Base-by-base conservation (phyloP, 306 rosid genomes). In the Vachellia pachyceras region DNA sequence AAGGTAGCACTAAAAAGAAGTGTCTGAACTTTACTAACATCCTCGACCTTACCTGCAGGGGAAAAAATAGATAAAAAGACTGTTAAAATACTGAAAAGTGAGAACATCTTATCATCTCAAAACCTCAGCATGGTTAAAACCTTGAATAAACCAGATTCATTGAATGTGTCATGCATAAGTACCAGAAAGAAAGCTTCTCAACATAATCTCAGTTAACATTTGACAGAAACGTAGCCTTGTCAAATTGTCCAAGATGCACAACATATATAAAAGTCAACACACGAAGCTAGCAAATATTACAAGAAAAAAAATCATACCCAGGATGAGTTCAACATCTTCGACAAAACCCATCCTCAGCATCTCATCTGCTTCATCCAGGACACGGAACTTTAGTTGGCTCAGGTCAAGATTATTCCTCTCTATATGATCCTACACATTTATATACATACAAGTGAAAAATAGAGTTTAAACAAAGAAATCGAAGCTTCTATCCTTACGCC, bases 1-100 rank as follows among this genome's bases (percentile, higher is more conserved):
- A 95, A 83, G n/a, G 99, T 95, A 64, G 97, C 97, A 80, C 99
- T 95, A 86, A 95, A 95, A 79, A 95, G 99, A 71, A 92, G 97
- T 2, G 99, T 95, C 88, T 95, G 99, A 74, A 95, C 99, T 84
- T 88, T 90, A 65, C 64, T 91, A 33, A 79, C 87, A 89, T 95
- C 95, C 54, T 80, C 80, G n/a, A 95, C 97, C 82, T 95, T 89
- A 23, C 99, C 99, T 95, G 85, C 40, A 83, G 87, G 87, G 15
- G 77, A 17, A 44, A 25, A 29, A 29, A n/a, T n/a, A n/a, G n/a
- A n/a, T n/a, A n/a, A n/a, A n/a, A n/a, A n/a, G n/a, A 72, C 47
- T n/a, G 47, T 67, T 73, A 14, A 20, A 7, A 72, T 36, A 15
- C n/a, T n/a, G n/a, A n/a, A n/a, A n/a, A n/a, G 46, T 49, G 41